phyloP scores from a whole-genome alignment of 176 grass and related monocot species.

The Guadua angustifolia region DNA sequence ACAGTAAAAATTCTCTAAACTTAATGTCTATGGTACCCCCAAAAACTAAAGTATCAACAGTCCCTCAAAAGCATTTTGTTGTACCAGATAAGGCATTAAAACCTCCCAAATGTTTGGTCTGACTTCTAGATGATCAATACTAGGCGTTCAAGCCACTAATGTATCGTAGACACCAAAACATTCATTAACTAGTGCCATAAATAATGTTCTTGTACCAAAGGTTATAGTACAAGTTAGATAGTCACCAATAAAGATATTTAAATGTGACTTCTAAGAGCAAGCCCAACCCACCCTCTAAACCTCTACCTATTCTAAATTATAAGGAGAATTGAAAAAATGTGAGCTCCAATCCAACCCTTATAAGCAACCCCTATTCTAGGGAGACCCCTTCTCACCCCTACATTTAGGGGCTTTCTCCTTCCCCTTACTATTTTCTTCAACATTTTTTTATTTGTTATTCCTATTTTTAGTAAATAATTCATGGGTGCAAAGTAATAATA shows the following conservation, averaged over 20 bases:
- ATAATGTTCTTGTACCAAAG: not conserved
- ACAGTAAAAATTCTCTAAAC: too few relatives aligned
- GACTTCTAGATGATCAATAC: not conserved
- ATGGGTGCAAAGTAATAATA: too few relatives aligned
- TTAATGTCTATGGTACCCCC: not conserved
- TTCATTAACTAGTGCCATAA: not conserved
- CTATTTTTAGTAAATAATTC: too few relatives aligned
- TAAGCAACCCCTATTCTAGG: too few relatives aligned
- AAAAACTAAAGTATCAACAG: not conserved
- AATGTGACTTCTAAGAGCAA: conserved; percentile 5
- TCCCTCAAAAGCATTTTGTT: not conserved
- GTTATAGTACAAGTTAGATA: not conserved
- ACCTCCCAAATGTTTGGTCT: not conserved
- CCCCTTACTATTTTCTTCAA: too few relatives aligned
- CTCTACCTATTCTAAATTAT: too few relatives aligned
- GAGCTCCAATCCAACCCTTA: too few relatives aligned
- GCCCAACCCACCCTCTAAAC: too few relatives aligned
- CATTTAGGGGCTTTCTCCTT: too few relatives aligned
- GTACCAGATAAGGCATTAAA: not conserved
- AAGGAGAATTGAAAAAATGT: too few relatives aligned
- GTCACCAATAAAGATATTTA: not conserved
- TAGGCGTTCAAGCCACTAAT: not conserved
- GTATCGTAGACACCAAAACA: not conserved
- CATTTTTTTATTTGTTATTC: too few relatives aligned
- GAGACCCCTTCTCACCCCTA: too few relatives aligned